Base-by-base conservation (phyloP, 768 basidiomycete species). In the Saitozyma sp. region DNA sequence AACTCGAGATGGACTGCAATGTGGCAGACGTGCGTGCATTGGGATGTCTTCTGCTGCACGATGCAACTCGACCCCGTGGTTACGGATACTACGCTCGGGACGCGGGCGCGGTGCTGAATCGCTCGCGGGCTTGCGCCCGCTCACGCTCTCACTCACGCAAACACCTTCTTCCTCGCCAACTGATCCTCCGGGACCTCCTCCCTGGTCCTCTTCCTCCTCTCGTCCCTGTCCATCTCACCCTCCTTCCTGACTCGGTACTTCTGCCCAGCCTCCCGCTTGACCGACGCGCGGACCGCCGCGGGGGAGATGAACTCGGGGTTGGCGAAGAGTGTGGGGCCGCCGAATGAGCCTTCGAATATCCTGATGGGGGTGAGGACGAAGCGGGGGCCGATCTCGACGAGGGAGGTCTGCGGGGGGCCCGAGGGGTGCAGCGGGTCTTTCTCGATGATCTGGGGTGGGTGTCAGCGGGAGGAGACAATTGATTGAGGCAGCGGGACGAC, bases 301-400 rank as follows among this genome's bases (percentile, higher is more conserved):
- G 96, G 95, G 1, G 92, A 89, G 51, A 98, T 83, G 74, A 96
- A 99, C 84, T 96, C 96, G 77, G 91, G 89, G 81, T 99, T 99
- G 37, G 92, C 92, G 78, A 88, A 99, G 20, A 99, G 88, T 2
- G 92, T 95, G 11, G 91, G 91, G 19, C 96, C 96, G 63, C 87
- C 85, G 81, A 99, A 98, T 3, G 93, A 92, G 9, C 96, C 96
- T 79, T 99, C 96, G 75, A 99, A 99, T 62, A 99, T 94, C 58
- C 92, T 87, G 71, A 99, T 97, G 9, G 96, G 96, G 42, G 92
- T 95, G 55, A 99, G 83, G 53, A 98, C 96, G 79, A 98, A 96
- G 50, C 96, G 87, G 10, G 96, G 96, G 11, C 96, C 96, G 67
- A 99, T 98, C 82, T 98, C 96, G 17, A 94, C 86, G 19, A 99